Percentiles rank a stretch among this genome's conserved stretches.
phyloP scores from a whole-genome alignment of 441 rosid species.

The Capsella rubella region DNA sequence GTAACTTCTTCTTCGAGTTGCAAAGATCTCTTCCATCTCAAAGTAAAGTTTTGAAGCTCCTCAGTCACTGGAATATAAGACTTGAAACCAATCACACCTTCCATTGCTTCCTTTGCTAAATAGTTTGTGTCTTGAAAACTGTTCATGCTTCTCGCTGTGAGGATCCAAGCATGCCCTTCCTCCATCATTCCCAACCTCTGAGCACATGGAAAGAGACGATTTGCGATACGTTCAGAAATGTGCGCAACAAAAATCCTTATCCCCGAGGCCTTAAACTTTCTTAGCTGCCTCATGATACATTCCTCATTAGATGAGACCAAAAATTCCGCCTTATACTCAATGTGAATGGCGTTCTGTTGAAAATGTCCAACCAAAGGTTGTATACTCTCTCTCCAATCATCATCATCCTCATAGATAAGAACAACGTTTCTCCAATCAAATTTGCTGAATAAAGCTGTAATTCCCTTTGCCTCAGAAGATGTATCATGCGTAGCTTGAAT shows the following conservation, averaged over 20 bases:
- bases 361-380: constrained; percentile 34
- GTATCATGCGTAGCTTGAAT: constrained; percentile 44
- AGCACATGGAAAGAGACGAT: constrained; percentile 42
- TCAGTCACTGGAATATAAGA: constrained; percentile 41
- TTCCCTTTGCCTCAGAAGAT: constrained; percentile 40
- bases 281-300: constrained; percentile 38
- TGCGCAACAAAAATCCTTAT: constrained; percentile 48
- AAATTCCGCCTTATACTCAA: constrained; percentile 29
- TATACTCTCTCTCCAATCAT: constrained; percentile 36
- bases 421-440: constrained; percentile 41
- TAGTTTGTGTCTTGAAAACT: constrained; percentile 39
- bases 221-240: constrained; percentile 37
- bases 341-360: constrained; percentile 22
- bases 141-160: constrained; percentile 42
- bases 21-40: constrained; percentile 43
- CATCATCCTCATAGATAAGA: constrained; percentile 45
- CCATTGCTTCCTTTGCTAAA: constrained; percentile 45
- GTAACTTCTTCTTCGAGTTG: constrained; percentile 12
- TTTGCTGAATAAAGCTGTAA: constrained; percentile 30
- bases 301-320: constrained; percentile 33
- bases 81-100: constrained; percentile 51
- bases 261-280: constrained; percentile 30
- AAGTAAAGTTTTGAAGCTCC: constrained; percentile 43
- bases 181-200: constrained; percentile 46
- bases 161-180: constrained; percentile 55